These are phyloP conservation scores for Madurella fahalii DNA, from an alignment of 2,329 filamentous ascomycete genomes.

Conservation along the genomic window DNA sequence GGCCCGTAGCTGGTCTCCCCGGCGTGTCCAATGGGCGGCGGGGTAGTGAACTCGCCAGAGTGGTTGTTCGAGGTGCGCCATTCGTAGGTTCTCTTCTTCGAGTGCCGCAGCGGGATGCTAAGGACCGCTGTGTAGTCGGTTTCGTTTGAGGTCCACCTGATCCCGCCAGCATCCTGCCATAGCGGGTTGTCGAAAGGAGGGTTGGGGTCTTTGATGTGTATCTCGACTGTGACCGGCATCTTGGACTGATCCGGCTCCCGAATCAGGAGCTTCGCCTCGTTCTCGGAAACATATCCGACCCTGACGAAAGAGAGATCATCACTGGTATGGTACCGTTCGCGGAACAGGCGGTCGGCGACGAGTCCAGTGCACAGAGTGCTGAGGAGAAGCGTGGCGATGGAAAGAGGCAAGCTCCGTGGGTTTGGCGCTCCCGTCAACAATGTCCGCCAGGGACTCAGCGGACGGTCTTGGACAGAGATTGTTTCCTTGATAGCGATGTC, in stretches of 20 bases:
- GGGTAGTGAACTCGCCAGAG: constrained; percentile 73
- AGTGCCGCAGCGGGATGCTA: constrained; percentile 58
- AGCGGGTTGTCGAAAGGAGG: constrained; percentile 51
- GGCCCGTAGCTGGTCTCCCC: constrained; percentile 59
- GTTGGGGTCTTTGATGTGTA: constrained; percentile 51
- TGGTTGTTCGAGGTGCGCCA: constrained; percentile 86
- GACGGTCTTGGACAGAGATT: constrained; percentile 54
- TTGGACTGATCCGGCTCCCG: constrained; percentile 74
- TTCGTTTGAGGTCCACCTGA: constrained; percentile 63
- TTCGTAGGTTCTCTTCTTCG: constrained; percentile 70
- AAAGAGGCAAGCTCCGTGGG: constrained; percentile 62
- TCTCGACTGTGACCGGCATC: constrained; percentile 71
- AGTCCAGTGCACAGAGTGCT: constrained; percentile 68
- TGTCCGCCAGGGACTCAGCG: constrained; percentile 56
- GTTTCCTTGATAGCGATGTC: constrained; percentile 62
- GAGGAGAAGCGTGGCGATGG: constrained; percentile 63
- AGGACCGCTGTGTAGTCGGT: constrained; percentile 80
- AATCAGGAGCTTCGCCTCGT: constrained; percentile 74
- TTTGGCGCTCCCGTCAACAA: constrained; percentile 74
- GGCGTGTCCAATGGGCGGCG: constrained; percentile 64
- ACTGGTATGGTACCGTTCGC: constrained; percentile 66
- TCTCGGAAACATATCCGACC: constrained; percentile 79
- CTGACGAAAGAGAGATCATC: constrained; percentile 80
- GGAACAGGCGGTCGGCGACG: constrained; percentile 73
- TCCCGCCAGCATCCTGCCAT: constrained; percentile 64